These are phyloP conservation scores for Lachnellula arida DNA, from an alignment of 2,329 filamentous ascomycete genomes.

Conservation along the genomic window DNA sequence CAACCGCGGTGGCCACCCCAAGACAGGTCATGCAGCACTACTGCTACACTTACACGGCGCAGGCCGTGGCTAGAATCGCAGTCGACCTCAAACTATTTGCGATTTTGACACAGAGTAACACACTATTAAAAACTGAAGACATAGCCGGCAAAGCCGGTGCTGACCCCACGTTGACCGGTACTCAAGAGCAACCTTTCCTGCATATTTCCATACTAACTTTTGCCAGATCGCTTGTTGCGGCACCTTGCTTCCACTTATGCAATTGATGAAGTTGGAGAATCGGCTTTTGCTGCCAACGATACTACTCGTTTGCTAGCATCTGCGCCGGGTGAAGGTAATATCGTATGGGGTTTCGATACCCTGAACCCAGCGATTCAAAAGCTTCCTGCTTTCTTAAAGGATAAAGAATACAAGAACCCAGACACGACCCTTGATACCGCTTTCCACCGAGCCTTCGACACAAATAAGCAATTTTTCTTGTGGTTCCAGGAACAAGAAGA, in stretches of 20 bases:
- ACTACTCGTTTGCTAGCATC: not conserved
- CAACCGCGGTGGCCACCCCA: not conserved
- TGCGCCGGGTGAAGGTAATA: not conserved
- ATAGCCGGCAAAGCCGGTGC: not conserved
- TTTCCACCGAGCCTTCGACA: not conserved
- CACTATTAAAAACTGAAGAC: not conserved
- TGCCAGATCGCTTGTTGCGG: not conserved
- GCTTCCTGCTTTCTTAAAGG: not conserved
- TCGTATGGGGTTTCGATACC: not conserved
- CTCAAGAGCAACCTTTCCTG: no score
- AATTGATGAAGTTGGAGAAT: not conserved
- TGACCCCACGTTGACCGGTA: not conserved
- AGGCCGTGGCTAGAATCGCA: not conserved
- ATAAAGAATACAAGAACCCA: not conserved
- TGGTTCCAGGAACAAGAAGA: no score
- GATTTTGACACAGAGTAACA: not conserved
- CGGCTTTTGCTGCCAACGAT: conserved; percentile 1
- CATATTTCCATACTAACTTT: not conserved
- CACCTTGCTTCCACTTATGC: not conserved
- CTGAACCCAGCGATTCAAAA: not conserved
- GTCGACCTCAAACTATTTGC: not conserved
- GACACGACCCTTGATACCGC: not conserved
- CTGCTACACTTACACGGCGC: not conserved
- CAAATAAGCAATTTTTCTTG: not conserved
- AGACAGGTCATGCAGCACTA: conserved; percentile 1